Conservation (phyloP, 176 grass and related monocot genomes). For the Eleusine indica region DNA sequence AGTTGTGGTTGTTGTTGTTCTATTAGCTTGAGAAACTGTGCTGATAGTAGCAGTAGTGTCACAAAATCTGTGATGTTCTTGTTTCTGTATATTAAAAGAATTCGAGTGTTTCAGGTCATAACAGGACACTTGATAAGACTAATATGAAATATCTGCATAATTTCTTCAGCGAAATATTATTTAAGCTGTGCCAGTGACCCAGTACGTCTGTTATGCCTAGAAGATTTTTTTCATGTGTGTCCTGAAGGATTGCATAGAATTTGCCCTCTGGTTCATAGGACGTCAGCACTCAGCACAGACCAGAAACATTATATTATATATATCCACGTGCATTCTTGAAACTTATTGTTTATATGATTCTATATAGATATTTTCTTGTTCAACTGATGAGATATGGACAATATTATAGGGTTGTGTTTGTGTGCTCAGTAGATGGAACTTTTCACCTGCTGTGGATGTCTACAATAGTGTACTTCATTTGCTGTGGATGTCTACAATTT, state of each 20-base stretch:
- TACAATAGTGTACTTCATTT: neutral
- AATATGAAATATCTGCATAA: neutral
- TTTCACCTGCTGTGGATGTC: no score
- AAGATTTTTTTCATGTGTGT: neutral
- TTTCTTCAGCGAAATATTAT: slow-evolving; percentile 5
- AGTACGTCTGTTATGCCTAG: no score
- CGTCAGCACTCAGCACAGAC: neutral
- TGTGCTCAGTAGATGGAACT: neutral
- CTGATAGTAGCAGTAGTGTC: neutral
- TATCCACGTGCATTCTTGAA: neutral
- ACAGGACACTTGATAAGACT: neutral
- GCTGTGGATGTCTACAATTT: neutral
- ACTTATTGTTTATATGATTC: neutral
- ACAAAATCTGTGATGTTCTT: neutral
- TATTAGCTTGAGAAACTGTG: neutral
- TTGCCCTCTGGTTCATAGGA: neutral
- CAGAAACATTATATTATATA: neutral
- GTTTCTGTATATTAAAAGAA: neutral
- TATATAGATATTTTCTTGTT: neutral
- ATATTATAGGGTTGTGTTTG: neutral
- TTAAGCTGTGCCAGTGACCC: neutral
- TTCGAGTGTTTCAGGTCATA: neutral
- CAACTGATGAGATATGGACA: neutral
- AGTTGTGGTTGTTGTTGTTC: neutral
- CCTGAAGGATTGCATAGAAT: slow-evolving; percentile 2